Evolutionary conservation across 106 monocot species (phyloP), one percentile per base, ranked within the genome.

Genomic region (Agapanthus africanus): DNA sequence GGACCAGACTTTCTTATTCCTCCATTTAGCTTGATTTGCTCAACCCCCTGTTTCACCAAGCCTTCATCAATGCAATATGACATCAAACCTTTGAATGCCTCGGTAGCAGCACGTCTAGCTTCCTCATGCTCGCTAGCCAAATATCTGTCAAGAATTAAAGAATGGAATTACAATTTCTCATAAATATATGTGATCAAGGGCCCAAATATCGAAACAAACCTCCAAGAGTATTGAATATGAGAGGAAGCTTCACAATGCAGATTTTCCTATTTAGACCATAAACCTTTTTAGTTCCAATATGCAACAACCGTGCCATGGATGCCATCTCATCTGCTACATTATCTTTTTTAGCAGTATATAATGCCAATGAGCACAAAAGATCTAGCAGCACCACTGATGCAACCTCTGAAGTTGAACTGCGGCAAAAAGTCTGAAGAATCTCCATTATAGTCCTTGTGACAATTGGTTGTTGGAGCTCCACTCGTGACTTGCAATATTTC

Each of bases 81-180:
- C 57, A 92, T 85, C 62, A 97, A 70, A 65, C 78, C 79, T 71
- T 84, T 92, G 33, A 92, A 84, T 68, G 84, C 82, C 69, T 84
- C 91, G 11, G 77, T 67, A 19, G 97, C 82, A 71, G 92, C 82
- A 92, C 74, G 84, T 44, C 77, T 71, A 21, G 97, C 92, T 77
- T 97, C 97, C 67, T 86, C 92, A 67, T 92, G 87, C 60, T 80
- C 92, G 47, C 86, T 76, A n/a, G 86, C 80, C 66, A 97, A 37
- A 92, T 92, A 42, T 84, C 92, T 95, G 73, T 60, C 39, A 40
- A 69, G 40, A 50, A 68, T 61, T n/a, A 71, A n/a, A n/a, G n/a
- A n/a, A n/a, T n/a, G n/a, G n/a, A n/a, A n/a, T n/a, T n/a, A n/a
- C n/a, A n/a, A n/a, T 37, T 25, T 39, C 64, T 37, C 35, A 37